Evolutionary conservation across 495 filamentous ascomycete genomes (phyloP).

Genomic region (Penicillium canariense): DNA sequence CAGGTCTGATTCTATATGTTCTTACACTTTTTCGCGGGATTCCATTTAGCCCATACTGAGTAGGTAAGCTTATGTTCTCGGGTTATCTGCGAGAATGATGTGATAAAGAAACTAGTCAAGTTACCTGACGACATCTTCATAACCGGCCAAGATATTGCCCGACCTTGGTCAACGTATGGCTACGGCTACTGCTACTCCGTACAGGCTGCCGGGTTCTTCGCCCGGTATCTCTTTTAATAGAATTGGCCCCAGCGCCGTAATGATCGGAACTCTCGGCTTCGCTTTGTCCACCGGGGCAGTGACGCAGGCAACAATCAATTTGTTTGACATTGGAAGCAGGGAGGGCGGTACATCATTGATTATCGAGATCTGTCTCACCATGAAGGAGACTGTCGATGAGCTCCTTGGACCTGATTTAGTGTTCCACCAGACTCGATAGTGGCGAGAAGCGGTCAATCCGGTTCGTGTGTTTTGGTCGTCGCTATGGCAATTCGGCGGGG

Average conservation of each 20-base stretch:
- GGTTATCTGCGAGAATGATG: no score
- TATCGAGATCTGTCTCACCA: constrained; percentile 19
- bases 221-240: constrained; percentile 1
- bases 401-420: background rate
- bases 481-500: constrained; percentile 26
- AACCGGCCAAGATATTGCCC: background rate
- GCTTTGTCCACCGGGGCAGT: constrained; percentile 8
- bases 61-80: no score
- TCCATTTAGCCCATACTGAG: no score
- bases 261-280: background rate
- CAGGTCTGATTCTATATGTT: no score
- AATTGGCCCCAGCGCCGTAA: background rate
- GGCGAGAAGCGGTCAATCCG: background rate
- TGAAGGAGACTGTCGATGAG: constrained; percentile 1
- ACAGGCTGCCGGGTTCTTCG: constrained; percentile 11
- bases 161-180: background rate
- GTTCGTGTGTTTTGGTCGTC: constrained; percentile 21
- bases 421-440: background rate
- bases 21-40: no score
- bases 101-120: no score
- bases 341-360: constrained; percentile 6
- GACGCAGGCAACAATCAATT: constrained; percentile 21
- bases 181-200: background rate
- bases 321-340: constrained; percentile 13
- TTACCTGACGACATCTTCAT: background rate